phyloP scores from a whole-genome alignment of 768 basidiomycete species.

The Chalciporus piperatus region DNA sequence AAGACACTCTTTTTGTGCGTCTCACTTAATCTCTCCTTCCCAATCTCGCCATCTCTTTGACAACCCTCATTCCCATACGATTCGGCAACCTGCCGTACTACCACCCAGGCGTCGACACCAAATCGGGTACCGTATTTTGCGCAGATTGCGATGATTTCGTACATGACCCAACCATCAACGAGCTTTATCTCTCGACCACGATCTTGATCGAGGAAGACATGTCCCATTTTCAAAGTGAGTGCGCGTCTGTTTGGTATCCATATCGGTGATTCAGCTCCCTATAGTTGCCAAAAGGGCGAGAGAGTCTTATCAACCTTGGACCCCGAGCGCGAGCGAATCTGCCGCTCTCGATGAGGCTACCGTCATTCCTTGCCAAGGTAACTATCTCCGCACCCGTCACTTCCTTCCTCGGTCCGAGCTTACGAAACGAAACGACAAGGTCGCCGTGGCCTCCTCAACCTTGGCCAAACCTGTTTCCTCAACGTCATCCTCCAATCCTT shows the following conservation, averaged over 20 bases:
- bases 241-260: not conserved
- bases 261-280: not conserved
- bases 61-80: not conserved
- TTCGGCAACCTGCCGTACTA: not conserved
- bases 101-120: constrained; percentile 64
- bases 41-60: not conserved
- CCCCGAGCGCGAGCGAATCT: constrained; percentile 39
- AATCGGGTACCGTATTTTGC: constrained; percentile 76
- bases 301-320: constrained; percentile 52
- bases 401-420: not conserved
- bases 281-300: constrained; percentile 40
- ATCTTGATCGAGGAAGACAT: constrained; percentile 59
- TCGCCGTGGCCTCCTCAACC: constrained; percentile 81
- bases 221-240: constrained; percentile 57
- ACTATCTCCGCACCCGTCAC: not conserved
- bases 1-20: constrained; percentile 68
- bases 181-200: constrained; percentile 40
- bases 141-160: constrained; percentile 72
- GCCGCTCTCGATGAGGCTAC: constrained; percentile 48
- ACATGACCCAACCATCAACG: constrained; percentile 53
- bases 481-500: constrained; percentile 90
- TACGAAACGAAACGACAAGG: constrained; percentile 39
- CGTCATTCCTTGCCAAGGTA: constrained; percentile 74
- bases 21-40: not conserved
- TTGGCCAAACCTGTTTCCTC: constrained; percentile 93